phyloP scores from a whole-genome alignment of 257 asterid species.

The Thymus mandschuricus region DNA sequence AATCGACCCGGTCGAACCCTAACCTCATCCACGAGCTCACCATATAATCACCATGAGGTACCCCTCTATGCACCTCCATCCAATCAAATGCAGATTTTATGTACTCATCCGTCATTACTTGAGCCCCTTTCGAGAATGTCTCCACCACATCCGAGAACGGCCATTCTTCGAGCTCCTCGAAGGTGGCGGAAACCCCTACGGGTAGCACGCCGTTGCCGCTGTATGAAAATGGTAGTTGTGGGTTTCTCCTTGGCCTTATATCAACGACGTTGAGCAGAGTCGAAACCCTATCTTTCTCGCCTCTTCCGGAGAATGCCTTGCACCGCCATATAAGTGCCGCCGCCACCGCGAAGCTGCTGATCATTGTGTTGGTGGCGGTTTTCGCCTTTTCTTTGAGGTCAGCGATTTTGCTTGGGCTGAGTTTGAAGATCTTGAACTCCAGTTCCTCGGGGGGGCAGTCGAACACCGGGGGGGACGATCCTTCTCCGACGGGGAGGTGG shows the following conservation, averaged over 20 bases:
- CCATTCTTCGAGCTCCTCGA: conserved; percentile 43
- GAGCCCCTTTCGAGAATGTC: conserved; percentile 22
- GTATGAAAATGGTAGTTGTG: conserved; percentile 40
- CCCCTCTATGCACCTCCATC: neutral
- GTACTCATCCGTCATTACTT: neutral
- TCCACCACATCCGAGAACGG: conserved; percentile 46
- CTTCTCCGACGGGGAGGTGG: neutral
- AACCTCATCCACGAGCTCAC: neutral
- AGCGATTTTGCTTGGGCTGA: too few relatives aligned
- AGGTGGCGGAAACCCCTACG: conserved; percentile 38
- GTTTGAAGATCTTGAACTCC: too few relatives aligned
- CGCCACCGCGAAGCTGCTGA: conserved; percentile 46
- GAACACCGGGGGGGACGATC: neutral
- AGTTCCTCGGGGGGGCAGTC: too few relatives aligned
- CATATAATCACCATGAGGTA: neutral
- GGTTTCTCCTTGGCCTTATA: conserved; percentile 47
- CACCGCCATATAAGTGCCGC: conserved; percentile 61
- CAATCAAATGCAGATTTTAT: neutral
- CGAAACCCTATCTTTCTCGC: conserved; percentile 15
- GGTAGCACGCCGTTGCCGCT: conserved; percentile 61
- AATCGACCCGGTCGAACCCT: neutral
- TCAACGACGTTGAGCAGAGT: conserved; percentile 42
- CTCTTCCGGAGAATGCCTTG: conserved; percentile 46
- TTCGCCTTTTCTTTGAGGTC: too few relatives aligned
- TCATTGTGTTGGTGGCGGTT: neutral